Conservation (phyloP, 2,329 filamentous ascomycete species). For the Colletotrichum navitas region DNA sequence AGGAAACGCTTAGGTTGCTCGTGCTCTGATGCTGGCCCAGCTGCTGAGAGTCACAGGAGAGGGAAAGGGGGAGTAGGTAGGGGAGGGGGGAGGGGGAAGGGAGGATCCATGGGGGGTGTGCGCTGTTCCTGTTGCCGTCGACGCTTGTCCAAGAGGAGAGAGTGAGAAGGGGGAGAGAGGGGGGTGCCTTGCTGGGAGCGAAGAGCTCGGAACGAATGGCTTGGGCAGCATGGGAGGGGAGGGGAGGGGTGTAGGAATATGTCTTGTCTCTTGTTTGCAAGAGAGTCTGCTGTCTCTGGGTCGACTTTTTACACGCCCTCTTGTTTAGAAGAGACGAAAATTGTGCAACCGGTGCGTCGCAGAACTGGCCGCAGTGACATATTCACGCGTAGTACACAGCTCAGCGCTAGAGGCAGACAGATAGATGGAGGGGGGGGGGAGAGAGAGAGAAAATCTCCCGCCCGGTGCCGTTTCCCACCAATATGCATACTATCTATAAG, state of each 20-base stretch:
- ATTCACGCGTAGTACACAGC: background rate
- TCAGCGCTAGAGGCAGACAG: background rate
- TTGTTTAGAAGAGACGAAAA: slow-evolving; percentile 29
- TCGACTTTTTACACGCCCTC: slow-evolving; percentile 26
- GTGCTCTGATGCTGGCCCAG: slow-evolving; percentile 40
- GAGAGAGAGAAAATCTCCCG: slow-evolving; percentile 18
- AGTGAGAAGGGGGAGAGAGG: background rate
- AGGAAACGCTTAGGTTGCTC: slow-evolving; percentile 41
- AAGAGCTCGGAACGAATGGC: slow-evolving; percentile 38
- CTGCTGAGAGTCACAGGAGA: slow-evolving; percentile 37
- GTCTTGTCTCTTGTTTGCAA: slow-evolving; percentile 20
- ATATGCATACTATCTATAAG: slow-evolving; percentile 25
- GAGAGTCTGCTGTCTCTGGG: slow-evolving; percentile 17
- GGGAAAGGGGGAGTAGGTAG: background rate
- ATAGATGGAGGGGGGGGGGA: background rate
- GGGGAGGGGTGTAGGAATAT: background rate
- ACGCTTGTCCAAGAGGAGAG: background rate
- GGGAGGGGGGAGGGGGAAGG: too few species aligned
- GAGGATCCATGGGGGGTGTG: slow-evolving; percentile 22
- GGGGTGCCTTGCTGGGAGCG: slow-evolving; percentile 31
- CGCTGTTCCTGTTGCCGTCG: slow-evolving; percentile 15
- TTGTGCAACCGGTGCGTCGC: slow-evolving; percentile 31
- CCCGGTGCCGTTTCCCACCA: slow-evolving; percentile 18
- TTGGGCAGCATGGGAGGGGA: slow-evolving; percentile 34
- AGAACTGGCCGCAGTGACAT: slow-evolving; percentile 21